Evolutionary conservation across 2,329 filamentous ascomycete species (phyloP), one percentile per base, ranked within the genome.

Genomic region (Hypoxylon sp.): DNA sequence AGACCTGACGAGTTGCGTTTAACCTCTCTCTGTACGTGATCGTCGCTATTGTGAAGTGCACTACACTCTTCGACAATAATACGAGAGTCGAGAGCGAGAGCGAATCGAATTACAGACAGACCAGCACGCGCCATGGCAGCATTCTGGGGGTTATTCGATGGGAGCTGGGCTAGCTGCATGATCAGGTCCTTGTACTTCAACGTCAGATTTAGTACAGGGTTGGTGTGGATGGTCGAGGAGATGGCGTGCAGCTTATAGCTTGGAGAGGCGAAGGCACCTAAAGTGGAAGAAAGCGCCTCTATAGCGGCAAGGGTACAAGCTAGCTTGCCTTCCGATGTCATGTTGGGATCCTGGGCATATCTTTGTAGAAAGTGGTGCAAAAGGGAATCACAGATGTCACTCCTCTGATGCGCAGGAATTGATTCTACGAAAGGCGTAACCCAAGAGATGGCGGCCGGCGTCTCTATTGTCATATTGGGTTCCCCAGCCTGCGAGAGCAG

Each of bases 361-460:
- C 83, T 83, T 52, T 86, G 83, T 37, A 97, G 84, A 8, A 97
- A 82, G 50, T 92, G 87, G 60, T 89, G 83, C 33, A 91, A 82
- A 37, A 97, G 78, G n/a, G 89, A 86, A 59, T 92, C 87, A 72
- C 92, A 93, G 6, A 91, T 89, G 64, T 93, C 89, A 15, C 89
- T 87, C 57, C 92, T 86, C 68, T 92, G 91, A 53, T 88, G 85
- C 4, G 88, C 82, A 57, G 88, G 87, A 56, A 97, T 83, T 1
- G 92, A 97, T 24, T 83, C 80, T 60, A 97, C 83, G 70, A 96
- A 92, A 0, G 88, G 86, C 18, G 82, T 81, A 26, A 95, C 85
- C 92, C 93, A 98, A 18, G 85, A 85, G 7, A 92, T 85, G 53
- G 91, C 85, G 42, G 91, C 81, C 1, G 87, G 82, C 0, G 83